Evolutionary conservation across 1,284 basidiomycete genomes (phyloP).

Genomic region (Leucoagaricus sp.): DNA sequence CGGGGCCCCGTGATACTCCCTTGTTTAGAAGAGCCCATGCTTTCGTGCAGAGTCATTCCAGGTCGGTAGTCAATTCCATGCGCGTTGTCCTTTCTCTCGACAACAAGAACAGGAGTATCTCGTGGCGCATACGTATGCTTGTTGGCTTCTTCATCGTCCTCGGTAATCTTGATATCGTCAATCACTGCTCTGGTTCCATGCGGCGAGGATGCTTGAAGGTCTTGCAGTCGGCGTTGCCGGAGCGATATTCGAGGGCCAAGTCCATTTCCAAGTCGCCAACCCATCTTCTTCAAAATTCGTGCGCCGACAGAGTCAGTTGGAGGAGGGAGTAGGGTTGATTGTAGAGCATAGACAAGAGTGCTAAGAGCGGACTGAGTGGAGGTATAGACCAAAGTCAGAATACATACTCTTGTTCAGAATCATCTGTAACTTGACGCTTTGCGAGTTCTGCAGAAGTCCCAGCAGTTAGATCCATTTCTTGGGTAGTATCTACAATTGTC

Average conservation of each 20-base stretch:
- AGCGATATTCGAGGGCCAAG: conserved; percentile 90
- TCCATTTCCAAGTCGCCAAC: conserved; percentile 92
- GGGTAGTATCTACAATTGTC: conserved; percentile 74
- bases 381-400: conserved; percentile 2
- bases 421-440: conserved; percentile 32
- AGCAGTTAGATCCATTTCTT: conserved; percentile 69
- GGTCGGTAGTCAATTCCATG: conserved; percentile 82
- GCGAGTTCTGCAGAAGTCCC: conserved; percentile 54
- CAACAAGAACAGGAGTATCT: conserved; percentile 69
- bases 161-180: conserved; percentile 43
- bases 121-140: conserved; percentile 88
- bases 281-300: conserved; percentile 89
- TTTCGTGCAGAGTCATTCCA: conserved; percentile 65
- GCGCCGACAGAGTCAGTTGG: conserved; percentile 77
- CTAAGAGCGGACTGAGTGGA: conserved; percentile 35
- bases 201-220: conserved; percentile 44
- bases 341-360: conserved; percentile 60
- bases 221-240: conserved; percentile 72
- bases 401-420: conserved; percentile 64
- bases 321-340: conserved; percentile 59
- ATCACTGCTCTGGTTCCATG: conserved; percentile 34
- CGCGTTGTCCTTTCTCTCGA: conserved; percentile 71
- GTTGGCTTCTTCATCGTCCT: conserved; percentile 74
- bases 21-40: conserved; percentile 38
- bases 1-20: conserved; percentile 44